Evolutionary conservation across 148 eudicot genomes (phyloP).

Genomic region (Cornus kousa): DNA sequence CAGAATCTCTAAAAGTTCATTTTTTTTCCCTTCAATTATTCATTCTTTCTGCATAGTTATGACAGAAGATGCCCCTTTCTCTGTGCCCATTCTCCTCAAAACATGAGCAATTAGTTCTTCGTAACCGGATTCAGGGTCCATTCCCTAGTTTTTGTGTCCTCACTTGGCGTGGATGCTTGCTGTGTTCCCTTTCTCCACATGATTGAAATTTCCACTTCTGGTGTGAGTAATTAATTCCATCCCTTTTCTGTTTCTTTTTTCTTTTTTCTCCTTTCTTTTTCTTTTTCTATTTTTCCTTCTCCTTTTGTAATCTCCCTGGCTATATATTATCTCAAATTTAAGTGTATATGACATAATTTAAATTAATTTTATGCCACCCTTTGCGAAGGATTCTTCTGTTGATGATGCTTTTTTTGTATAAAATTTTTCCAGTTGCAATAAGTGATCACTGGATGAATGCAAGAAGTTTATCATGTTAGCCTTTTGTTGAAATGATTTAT

Average conservation of each 20-base stretch:
- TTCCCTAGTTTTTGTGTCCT: conserved; percentile 3
- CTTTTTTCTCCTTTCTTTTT: background rate
- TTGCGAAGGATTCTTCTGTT: background rate
- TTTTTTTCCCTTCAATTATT: conserved; percentile 11
- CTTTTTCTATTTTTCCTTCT: background rate
- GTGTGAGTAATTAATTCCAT: background rate
- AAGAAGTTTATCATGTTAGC: background rate
- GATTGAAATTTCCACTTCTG: conserved; percentile 7
- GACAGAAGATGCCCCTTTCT: conserved; percentile 6
- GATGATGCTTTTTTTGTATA: background rate
- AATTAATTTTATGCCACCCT: background rate
- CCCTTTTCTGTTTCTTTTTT: background rate
- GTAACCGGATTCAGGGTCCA: background rate
- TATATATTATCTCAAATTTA: background rate
- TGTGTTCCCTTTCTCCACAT: conserved; percentile 3
- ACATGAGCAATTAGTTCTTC: background rate
- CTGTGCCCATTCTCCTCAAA: conserved; percentile 9
- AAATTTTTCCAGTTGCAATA: background rate
- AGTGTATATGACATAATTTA: background rate
- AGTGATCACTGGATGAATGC: background rate
- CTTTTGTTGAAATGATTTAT: background rate
- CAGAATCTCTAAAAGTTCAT: conserved; percentile 17
- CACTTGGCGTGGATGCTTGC: conserved; percentile 1
- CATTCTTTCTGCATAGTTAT: conserved; percentile 18
- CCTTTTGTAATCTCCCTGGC: background rate